Evolutionary conservation across 1,284 basidiomycete species (phyloP).

Genomic region (Puccinia novopanici): DNA sequence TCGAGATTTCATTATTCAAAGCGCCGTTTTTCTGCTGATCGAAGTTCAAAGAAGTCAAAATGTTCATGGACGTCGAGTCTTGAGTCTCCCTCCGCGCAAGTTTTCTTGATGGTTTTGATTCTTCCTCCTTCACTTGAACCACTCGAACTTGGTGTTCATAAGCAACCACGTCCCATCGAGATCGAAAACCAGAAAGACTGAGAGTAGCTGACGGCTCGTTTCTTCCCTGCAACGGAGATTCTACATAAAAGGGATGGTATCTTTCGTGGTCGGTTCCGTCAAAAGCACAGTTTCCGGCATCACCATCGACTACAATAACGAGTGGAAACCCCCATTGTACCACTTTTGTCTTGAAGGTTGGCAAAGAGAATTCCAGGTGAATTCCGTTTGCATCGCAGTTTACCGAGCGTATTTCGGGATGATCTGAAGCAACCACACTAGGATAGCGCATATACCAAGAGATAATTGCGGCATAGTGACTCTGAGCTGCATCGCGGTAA

Average conservation of each 20-base stretch:
- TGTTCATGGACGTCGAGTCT: background rate
- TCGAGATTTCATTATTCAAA: background rate
- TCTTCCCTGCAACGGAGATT: background rate
- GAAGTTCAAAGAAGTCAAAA: constrained; percentile 42
- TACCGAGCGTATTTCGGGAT: constrained; percentile 30
- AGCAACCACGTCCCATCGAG: constrained; percentile 47
- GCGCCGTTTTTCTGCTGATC: constrained; percentile 22
- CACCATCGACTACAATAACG: constrained; percentile 38
- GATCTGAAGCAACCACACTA: constrained; percentile 31
- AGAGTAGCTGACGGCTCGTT: background rate
- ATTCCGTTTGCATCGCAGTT: constrained; percentile 41
- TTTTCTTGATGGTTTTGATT: background rate
- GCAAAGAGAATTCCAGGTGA: constrained; percentile 26
- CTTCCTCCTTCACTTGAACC: background rate
- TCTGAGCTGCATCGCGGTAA: constrained; percentile 19
- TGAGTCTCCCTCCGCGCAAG: background rate
- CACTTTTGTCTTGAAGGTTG: constrained; percentile 2
- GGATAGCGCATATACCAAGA: constrained; percentile 36
- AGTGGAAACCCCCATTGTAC: constrained; percentile 37
- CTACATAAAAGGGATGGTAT: constrained; percentile 40
- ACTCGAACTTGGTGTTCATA: constrained; percentile 33
- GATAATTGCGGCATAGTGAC: constrained; percentile 35
- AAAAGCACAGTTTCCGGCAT: constrained; percentile 31
- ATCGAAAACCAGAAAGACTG: constrained; percentile 42
- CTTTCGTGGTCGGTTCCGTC: constrained; percentile 20